Conservation (phyloP, 371 early-diverging fungal species). For the Mucor saturninus region DNA sequence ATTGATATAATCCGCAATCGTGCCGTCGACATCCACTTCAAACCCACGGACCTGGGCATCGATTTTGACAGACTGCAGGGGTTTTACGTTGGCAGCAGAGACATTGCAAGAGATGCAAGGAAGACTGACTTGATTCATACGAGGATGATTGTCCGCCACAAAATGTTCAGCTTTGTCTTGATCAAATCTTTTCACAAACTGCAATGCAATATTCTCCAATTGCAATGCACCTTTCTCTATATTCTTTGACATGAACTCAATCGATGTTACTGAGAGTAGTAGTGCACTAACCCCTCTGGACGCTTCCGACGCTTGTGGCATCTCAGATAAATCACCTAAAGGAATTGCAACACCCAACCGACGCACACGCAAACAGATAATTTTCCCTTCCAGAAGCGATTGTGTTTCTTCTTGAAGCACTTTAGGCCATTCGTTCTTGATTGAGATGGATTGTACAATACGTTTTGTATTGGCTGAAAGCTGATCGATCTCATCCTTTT, state of each 20-base stretch:
- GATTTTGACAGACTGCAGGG: constrained; percentile 53
- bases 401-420: constrained; percentile 49
- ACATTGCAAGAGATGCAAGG: constrained; percentile 65
- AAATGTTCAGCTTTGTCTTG: constrained; percentile 74
- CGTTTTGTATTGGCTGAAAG: constrained; percentile 71
- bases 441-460: constrained; percentile 60
- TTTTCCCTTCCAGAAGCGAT: constrained; percentile 62
- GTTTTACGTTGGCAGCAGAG: constrained; percentile 35
- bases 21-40: constrained; percentile 69
- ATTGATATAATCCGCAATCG: constrained; percentile 74
- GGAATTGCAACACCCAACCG: constrained; percentile 76
- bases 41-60: constrained; percentile 72
- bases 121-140: constrained; percentile 69
- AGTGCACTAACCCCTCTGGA: constrained; percentile 56
- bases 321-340: constrained; percentile 50
- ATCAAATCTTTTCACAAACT: constrained; percentile 79
- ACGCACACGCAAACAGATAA: constrained; percentile 56
- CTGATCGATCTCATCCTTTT: constrained; percentile 61
- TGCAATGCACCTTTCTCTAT: constrained; percentile 63
- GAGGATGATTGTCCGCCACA: constrained; percentile 66
- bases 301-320: constrained; percentile 21
- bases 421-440: constrained; percentile 56
- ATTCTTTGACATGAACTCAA: constrained; percentile 63
- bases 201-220: constrained; percentile 66
- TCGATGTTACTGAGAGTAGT: constrained; percentile 61